Percentiles rank a stretch among this genome's conserved stretches.
Evolutionary conservation across 257 asterid species (phyloP).

Genomic region (Thymus mandschuricus): DNA sequence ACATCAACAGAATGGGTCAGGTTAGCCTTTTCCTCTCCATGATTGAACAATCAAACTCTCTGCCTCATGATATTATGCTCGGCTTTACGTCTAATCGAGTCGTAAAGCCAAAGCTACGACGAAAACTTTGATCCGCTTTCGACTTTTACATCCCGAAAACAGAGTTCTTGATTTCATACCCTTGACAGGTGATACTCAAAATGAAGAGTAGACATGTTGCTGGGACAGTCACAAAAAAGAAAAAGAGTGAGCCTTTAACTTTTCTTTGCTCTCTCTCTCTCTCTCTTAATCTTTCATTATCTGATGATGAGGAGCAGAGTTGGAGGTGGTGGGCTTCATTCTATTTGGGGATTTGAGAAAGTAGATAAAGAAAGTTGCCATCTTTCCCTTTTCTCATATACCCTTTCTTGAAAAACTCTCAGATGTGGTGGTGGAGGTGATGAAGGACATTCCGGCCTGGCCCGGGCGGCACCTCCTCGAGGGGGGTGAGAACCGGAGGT

Average conservation of each 20-base stretch:
- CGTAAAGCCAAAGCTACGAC: constrained; percentile 34
- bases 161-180: constrained; percentile 32
- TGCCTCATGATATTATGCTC: constrained; percentile 13
- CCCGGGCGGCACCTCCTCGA: constrained; percentile 95
- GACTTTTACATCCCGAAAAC: constrained; percentile 19
- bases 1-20: constrained; percentile 80
- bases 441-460: constrained; percentile 92
- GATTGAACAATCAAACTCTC: constrained; percentile 43
- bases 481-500: constrained; percentile 78
- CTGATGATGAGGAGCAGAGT: constrained; percentile 50
- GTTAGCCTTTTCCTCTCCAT: constrained; percentile 48
- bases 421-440: constrained; percentile 86
- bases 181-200: constrained; percentile 64
- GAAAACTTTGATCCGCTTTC: constrained; percentile 38
- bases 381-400: constrained; percentile 28
- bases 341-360: constrained; percentile 85
- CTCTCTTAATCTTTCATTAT: constrained; percentile 29
- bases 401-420: constrained; percentile 25
- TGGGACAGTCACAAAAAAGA: constrained; percentile 98
- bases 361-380: constrained; percentile 43
- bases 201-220: constrained; percentile 95
- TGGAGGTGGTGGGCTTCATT: constrained; percentile 60
- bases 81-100: constrained; percentile 22
- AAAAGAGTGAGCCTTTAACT: constrained; percentile 72
- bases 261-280: constrained; percentile 38